Evolutionary conservation across 2,329 filamentous ascomycete species (phyloP).

Genomic region (Fusarium graminum): DNA sequence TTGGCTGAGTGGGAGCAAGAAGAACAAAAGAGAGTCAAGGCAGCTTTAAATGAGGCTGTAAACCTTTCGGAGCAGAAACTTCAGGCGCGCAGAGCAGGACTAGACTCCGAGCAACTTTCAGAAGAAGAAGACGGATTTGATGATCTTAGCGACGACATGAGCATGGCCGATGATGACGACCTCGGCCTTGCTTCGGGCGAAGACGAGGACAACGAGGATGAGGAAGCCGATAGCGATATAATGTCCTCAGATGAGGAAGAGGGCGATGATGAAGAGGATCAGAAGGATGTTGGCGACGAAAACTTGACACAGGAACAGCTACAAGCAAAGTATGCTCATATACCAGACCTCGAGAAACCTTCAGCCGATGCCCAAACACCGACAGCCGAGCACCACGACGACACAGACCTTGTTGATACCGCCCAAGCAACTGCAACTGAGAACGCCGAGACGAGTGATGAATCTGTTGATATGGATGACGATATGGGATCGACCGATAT

Average conservation of each 20-base stretch:
- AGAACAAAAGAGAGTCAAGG: constrained; percentile 73
- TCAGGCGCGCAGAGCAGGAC: constrained; percentile 68
- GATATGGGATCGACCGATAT: constrained; percentile 72
- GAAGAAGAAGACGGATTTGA: constrained; percentile 62
- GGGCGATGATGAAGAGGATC: constrained; percentile 70
- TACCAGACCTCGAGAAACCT: constrained; percentile 63
- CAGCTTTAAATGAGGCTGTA: constrained; percentile 79
- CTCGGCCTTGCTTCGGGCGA: constrained; percentile 54
- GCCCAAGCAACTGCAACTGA: constrained; percentile 45
- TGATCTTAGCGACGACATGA: constrained; percentile 62
- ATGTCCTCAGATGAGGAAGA: constrained; percentile 75
- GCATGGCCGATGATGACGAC: constrained; percentile 52
- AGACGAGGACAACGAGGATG: constrained; percentile 58
- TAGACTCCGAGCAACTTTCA: constrained; percentile 65
- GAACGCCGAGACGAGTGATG: constrained; percentile 67
- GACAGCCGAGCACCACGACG: constrained; percentile 41
- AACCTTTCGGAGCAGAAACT: constrained; percentile 78
- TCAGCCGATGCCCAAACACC: constrained; percentile 47
- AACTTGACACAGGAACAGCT: constrained; percentile 77
- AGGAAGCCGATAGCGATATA: constrained; percentile 59
- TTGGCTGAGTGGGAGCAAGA: constrained; percentile 74
- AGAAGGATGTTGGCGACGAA: constrained; percentile 68
- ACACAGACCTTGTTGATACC: constrained; percentile 43
- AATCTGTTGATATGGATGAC: constrained; percentile 77
- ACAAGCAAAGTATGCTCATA: constrained; percentile 74